Conservation (phyloP, 2,329 filamentous ascomycete species). For the Phyllosticta ampelicida region DNA sequence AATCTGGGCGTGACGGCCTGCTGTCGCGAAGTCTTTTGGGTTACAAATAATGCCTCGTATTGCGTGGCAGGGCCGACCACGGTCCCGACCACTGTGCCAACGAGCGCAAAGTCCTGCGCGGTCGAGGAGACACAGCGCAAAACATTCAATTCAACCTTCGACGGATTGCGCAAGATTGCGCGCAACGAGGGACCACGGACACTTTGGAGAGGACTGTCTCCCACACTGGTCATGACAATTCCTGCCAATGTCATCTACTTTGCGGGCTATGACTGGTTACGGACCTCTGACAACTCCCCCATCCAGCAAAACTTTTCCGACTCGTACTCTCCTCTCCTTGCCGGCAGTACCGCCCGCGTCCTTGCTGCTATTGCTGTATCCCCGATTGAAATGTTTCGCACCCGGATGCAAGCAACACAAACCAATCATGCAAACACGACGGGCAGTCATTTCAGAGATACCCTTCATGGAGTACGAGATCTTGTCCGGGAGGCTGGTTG, state of each 20-base stretch:
- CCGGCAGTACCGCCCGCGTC: slow-evolving; percentile 66
- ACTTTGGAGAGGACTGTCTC: slow-evolving; percentile 87
- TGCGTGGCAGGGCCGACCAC: slow-evolving; percentile 56
- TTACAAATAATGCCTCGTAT: slow-evolving; percentile 71
- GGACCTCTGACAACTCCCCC: slow-evolving; percentile 62
- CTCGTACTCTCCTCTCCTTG: slow-evolving; percentile 66
- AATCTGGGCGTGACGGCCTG: slow-evolving; percentile 89
- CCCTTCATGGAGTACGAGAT: slow-evolving; percentile 60
- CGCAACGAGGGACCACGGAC: slow-evolving; percentile 80
- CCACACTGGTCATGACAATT: slow-evolving; percentile 85
- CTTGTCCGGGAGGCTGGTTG: slow-evolving; percentile 75
- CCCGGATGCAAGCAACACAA: slow-evolving; percentile 72
- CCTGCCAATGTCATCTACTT: slow-evolving; percentile 98
- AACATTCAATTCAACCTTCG: slow-evolving; percentile 81
- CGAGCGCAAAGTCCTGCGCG: slow-evolving; percentile 56
- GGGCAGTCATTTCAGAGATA: slow-evolving; percentile 61
- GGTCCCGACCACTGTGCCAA: slow-evolving; percentile 27
- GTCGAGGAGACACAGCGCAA: slow-evolving; percentile 77
- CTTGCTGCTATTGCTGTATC: slow-evolving; percentile 74
- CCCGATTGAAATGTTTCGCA: slow-evolving; percentile 89
- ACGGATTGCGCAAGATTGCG: slow-evolving; percentile 88
- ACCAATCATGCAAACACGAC: slow-evolving; percentile 24
- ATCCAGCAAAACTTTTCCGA: slow-evolving; percentile 49
- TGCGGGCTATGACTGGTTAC: slow-evolving; percentile 92
- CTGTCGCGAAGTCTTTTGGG: slow-evolving; percentile 95